Evolutionary conservation across 2,329 filamentous ascomycete species (phyloP), one percentile per base, ranked within the genome.

Genomic region (Colletotrichum navitas): DNA sequence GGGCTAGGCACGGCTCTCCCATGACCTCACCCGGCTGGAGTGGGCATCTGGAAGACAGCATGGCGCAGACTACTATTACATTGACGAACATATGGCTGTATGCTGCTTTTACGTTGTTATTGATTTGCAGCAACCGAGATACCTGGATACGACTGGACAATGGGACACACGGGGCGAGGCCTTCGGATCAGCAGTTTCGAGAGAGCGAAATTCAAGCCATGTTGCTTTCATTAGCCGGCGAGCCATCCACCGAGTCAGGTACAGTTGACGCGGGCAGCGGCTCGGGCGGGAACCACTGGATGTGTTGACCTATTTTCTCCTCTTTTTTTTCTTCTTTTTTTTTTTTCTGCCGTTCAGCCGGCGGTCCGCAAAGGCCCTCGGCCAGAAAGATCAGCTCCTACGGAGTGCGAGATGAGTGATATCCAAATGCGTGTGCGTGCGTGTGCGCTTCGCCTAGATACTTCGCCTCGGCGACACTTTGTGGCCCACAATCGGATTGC

Each of bases 71-170:
- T 39, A 16, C 51, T 59, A 69, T 61, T 52, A 51, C 59, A 47
- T 59, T 69, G 52, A 69, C 65, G 39, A 68, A 69, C 59, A 69
- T 63, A 63, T 52, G 55, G 65, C 59, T 66, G 54, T 60, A 55
- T 55, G 59, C 62, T 58, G 59, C 68, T 66, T 72, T 63, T 72
- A 29, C 54, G 58, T 39, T 29, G 51, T 54, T 54, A 16, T 32
- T 58, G 36, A 63, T 68, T 58, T 54, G 21, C 69, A 69, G 60
- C 69, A 72, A 72, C 59, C 60, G 59, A 72, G 69, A 72, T 72
- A 72, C 69, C 69, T 72, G 47, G 68, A 64, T 54, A 64, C 65
- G 60, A 55, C 60, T 55, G 47, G 69, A 32, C 55, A 54, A 60
- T 68, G 59, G 59, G 60, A 61, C 47, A 54, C 32, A 54, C 16